Base-by-base conservation (phyloP, 1,284 basidiomycete genomes). In the Ustilago hordei region DNA sequence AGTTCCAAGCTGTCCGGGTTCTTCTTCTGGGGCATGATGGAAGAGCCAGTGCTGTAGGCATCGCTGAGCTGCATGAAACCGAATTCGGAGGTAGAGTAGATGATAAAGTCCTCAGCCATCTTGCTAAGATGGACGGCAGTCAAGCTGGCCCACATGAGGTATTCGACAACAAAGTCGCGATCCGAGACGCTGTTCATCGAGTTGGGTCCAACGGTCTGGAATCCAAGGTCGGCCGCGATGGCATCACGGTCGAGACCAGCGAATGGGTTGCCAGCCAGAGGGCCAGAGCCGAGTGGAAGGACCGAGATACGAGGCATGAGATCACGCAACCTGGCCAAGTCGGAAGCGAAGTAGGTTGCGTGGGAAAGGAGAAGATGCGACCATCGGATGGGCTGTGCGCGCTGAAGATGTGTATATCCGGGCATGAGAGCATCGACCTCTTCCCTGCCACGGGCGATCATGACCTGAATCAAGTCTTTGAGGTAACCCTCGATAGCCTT, bases 1-100 rank as follows among this genome's bases (percentile, higher is more conserved):
- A 99, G 89, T 86, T 99, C 97, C 55, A 97, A 88, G 35, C 95
- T 97, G 87, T 98, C 96, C 19, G 97, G 95, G 87, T 99, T 99
- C 89, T 99, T 98, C 89, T 99, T 98, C 86, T 99, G 96, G 2
- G 96, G 96, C 96, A 99, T 99, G 86, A 99, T 98, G 76, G 95
- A 98, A 47, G 95, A 98, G 12, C 96, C 96, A 39, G 96, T 99
- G 86, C 94, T 94, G 88, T 98, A 99, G 3, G 96, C 96, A 87
- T 99, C 96, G 84, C 93, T 95, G 80, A 98, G 88, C 43, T 92
- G 91, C 71, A 98, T 90, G 86, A 98, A 99, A 12, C 95, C 95
- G 86, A 98, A 99, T 87, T 98, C 96, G 62, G 94, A 93, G 17
- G 93, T 94, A 17, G 95, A 98, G 87, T 98, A 98, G 74, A 99